phyloP scores from a whole-genome alignment of 176 grass and related monocot genomes.

The Hordeum marinum region DNA sequence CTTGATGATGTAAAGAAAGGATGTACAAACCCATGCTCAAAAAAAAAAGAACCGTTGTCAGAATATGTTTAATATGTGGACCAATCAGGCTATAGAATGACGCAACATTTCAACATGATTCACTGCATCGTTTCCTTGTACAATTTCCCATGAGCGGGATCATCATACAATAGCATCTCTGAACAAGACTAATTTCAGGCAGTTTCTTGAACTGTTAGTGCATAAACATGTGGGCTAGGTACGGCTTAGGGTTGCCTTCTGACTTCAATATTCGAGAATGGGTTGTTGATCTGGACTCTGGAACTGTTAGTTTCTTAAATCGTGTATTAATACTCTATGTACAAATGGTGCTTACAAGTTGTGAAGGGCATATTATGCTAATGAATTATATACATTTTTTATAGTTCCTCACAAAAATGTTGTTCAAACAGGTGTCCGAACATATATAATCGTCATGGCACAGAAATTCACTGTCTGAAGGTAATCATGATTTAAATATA shows the following conservation, averaged over 20 bases:
- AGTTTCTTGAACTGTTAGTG: not conserved
- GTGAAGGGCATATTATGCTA: not conserved
- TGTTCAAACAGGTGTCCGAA: conserved; percentile 71
- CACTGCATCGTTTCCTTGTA: not conserved
- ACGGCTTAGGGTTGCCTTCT: not conserved
- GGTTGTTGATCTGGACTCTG: conserved; percentile 10
- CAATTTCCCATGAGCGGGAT: not conserved
- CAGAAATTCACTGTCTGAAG: conserved; percentile 90
- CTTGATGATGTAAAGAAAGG: no score
- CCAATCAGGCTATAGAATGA: no score
- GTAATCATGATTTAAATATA: conserved; percentile 38
- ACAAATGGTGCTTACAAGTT: not conserved
- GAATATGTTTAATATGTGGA: no score
- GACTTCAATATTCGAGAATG: not conserved
- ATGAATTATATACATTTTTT: not conserved
- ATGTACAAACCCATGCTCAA: no score
- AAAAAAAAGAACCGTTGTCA: no score
- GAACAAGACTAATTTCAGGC: conserved; percentile 6
- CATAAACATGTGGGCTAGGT: not conserved
- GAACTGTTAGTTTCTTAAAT: not conserved
- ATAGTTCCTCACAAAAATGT: not conserved
- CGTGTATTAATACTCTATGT: not conserved
- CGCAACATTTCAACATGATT: not conserved
- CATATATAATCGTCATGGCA: conserved; percentile 81
- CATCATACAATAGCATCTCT: not conserved